These are phyloP conservation scores for Cryptococcus neoformans DNA, from an alignment of 1,284 basidiomycete genomes.

Conservation along the genomic window DNA sequence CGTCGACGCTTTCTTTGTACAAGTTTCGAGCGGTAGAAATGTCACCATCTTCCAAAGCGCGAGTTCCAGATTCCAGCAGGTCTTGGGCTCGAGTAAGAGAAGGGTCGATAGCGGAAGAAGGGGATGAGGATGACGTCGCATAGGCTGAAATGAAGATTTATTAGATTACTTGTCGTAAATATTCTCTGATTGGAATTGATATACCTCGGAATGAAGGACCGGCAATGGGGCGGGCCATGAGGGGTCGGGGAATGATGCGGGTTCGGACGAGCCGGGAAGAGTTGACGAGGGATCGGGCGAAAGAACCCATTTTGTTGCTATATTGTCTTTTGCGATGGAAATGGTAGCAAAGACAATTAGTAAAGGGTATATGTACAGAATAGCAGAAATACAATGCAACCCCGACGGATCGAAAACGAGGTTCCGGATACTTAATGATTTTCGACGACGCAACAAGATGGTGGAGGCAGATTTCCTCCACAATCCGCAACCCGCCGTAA, in stretches of 20 bases:
- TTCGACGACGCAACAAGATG: no score
- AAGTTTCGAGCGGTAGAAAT: slow-evolving; percentile 71
- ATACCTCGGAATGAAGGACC: not conserved
- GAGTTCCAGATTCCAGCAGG: slow-evolving; percentile 81
- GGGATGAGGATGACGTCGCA: slow-evolving; percentile 75
- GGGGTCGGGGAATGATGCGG: not conserved
- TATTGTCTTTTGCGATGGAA: no score
- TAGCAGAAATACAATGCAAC: no score
- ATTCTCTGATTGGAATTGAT: not conserved
- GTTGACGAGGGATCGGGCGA: slow-evolving; percentile 1
- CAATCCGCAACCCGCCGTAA: no score
- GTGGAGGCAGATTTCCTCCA: no score
- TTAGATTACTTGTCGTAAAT: not conserved
- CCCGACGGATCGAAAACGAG: no score
- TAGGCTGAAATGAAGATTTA: slow-evolving; percentile 57
- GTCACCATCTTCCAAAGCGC: slow-evolving; percentile 85
- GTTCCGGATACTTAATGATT: no score
- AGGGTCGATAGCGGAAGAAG: slow-evolving; percentile 77
- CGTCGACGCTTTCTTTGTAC: slow-evolving; percentile 75
- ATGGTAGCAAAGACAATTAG: no score
- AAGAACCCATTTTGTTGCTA: not conserved
- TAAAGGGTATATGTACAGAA: no score
- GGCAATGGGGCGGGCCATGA: not conserved
- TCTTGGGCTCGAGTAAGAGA: slow-evolving; percentile 75
- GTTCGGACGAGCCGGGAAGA: slow-evolving; percentile 2